These are phyloP conservation scores for Podospora fimiseda DNA, from an alignment of 495 filamentous ascomycete genomes.

Conservation along the genomic window DNA sequence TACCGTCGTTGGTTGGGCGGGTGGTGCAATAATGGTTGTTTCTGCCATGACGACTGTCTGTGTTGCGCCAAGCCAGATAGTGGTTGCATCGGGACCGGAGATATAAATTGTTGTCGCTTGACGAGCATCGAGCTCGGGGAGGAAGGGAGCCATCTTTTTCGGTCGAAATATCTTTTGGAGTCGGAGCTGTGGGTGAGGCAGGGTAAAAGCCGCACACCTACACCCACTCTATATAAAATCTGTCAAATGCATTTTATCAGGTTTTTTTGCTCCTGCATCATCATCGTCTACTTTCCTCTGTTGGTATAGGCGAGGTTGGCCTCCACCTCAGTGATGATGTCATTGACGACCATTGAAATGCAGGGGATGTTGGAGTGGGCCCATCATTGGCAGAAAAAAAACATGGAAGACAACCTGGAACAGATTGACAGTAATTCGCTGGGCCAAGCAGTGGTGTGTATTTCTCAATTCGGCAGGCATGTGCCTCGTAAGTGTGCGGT, in stretches of 20 bases:
- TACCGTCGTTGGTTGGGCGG: not conserved
- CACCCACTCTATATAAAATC: not conserved
- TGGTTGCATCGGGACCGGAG: not conserved
- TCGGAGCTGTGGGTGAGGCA: not conserved
- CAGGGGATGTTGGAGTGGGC: not conserved
- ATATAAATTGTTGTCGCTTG: not conserved
- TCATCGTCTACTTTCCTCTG: not conserved
- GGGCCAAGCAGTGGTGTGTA: too few species aligned
- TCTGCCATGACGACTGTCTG: not conserved
- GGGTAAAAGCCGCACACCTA: not conserved
- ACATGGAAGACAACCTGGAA: too few species aligned
- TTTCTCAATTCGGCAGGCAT: too few species aligned
- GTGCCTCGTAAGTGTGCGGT: too few species aligned
- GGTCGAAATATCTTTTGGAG: not conserved
- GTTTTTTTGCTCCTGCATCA: not conserved
- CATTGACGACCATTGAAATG: not conserved
- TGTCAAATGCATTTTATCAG: not conserved
- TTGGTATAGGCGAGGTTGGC: not conserved
- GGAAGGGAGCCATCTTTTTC: not conserved
- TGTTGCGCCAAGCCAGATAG: not conserved
- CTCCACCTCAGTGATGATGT: not conserved
- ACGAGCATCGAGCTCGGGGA: not conserved
- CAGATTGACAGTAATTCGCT: too few species aligned
- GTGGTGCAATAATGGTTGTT: not conserved
- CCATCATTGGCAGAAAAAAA: too few species aligned